Base-by-base conservation (phyloP, 2,329 filamentous ascomycete species). In the Aspergillus intermedius region DNA sequence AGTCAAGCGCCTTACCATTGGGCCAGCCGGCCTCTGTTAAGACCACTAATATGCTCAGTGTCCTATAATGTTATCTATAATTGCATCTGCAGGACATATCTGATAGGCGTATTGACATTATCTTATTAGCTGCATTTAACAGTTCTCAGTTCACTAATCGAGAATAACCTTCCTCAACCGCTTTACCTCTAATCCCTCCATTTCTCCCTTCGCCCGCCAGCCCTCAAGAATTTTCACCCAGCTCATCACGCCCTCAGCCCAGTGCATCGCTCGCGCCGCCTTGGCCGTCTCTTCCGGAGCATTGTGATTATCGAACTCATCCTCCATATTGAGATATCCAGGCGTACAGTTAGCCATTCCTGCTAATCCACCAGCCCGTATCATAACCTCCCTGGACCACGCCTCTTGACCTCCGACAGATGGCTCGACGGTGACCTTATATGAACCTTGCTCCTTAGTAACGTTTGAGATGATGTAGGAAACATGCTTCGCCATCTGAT, bases 1-100 rank as follows among this genome's bases (percentile, higher is more conserved):
- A 74, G 72, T 74, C 72, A 74, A 73, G 69, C 72, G 71, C 72
- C 70, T 74, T 74, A 66, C 72, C 71, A 73, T 73, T 73, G 69
- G 69, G 70, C 70, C 69, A 72, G 61, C 59, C 58, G 60, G 55
- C 60, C 61, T 17, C n/a, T 40, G n/a, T 35, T 35, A 12, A 35
- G 0, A 13, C n/a, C n/a, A n/a, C n/a, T n/a, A n/a, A n/a, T n/a
- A n/a, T n/a, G n/a, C n/a, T n/a, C n/a, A n/a, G n/a, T n/a, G n/a
- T n/a, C n/a, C n/a, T n/a, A n/a, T n/a, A 40, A 22, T 2, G n/a
- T n/a, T n/a, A n/a, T n/a, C n/a, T n/a, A n/a, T n/a, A n/a, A n/a
- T n/a, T n/a, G 9, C n/a, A 37, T 37, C 17, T 19, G 17, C n/a
- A 21, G 10, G 4, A 12, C 10, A 12, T 30, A 12, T 30, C 12